A percentile compares a stretch with the other conserved stretches of the same genome.
Evolutionary conservation across 1,284 basidiomycete species (phyloP).

Genomic region (Ceratobasidium sp.): DNA sequence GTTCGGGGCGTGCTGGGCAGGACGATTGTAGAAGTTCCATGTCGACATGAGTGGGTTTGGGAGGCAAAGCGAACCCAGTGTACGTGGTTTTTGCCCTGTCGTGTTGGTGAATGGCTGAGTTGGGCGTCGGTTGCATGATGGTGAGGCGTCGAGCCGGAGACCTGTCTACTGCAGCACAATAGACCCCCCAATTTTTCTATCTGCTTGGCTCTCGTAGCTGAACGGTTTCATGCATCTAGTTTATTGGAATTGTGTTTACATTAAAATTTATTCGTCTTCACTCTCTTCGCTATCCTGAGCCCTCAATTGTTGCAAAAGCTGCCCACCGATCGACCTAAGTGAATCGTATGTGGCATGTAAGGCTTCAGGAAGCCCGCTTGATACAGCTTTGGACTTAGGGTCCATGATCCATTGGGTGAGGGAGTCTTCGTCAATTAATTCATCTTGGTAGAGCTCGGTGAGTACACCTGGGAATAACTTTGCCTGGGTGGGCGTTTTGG

Average conservation of each 20-base stretch:
- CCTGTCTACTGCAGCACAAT: constrained; percentile 31
- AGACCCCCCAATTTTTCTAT: constrained; percentile 26
- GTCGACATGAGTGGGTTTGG: constrained; percentile 14
- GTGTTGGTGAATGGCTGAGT: constrained; percentile 35
- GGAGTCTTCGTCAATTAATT: constrained; percentile 51
- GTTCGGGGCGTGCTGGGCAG: constrained; percentile 13
- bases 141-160: constrained; percentile 31
- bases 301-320: constrained; percentile 37
- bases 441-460: constrained; percentile 51
- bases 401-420: constrained; percentile 52
- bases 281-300: constrained; percentile 42
- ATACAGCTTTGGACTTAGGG: constrained; percentile 47
- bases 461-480: constrained; percentile 47
- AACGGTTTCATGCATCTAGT: not conserved
- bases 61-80: constrained; percentile 10
- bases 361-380: not conserved
- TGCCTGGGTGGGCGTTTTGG: constrained; percentile 46
- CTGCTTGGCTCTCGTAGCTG: constrained; percentile 27
- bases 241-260: constrained; percentile 34
- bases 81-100: constrained; percentile 18
- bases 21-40: constrained; percentile 29
- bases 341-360: constrained; percentile 31
- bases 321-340: constrained; percentile 36
- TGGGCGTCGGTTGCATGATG: constrained; percentile 21
- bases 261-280: constrained; percentile 44